Conservation (phyloP, 2,329 filamentous ascomycete genomes). For the Hypoxylon sp. region DNA sequence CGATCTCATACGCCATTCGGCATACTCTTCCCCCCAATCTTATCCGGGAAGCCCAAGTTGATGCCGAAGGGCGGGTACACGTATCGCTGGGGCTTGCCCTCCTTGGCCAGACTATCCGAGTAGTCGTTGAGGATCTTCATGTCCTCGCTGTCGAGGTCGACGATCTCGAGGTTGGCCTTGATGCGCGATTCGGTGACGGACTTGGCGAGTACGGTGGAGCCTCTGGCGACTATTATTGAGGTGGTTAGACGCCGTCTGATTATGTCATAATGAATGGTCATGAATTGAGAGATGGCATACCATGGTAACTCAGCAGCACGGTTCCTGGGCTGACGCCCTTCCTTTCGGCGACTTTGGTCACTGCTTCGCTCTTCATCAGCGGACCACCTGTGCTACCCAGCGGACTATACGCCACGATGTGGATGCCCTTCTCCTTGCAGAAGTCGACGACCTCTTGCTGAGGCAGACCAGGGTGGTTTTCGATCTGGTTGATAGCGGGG, state of each 20-base stretch:
- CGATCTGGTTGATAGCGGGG: constrained; percentile 79
- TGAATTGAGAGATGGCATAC: constrained; percentile 59
- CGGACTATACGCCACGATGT: constrained; percentile 80
- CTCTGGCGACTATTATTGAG: constrained; percentile 69
- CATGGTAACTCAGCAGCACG: constrained; percentile 78
- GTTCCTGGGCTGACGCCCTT: constrained; percentile 71
- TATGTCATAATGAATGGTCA: neutral
- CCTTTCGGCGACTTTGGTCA: constrained; percentile 74
- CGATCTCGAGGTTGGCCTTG: constrained; percentile 76
- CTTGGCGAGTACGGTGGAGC: constrained; percentile 79
- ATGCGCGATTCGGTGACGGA: constrained; percentile 77
- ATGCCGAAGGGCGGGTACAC: constrained; percentile 78
- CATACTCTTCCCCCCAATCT: constrained; percentile 55
- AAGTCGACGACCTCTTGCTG: constrained; percentile 79
- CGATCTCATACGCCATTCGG: constrained; percentile 45
- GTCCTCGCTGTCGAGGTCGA: constrained; percentile 75
- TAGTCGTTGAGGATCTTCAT: constrained; percentile 68
- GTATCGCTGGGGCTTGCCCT: constrained; percentile 69
- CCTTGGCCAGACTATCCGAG: constrained; percentile 63
- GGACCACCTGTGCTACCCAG: constrained; percentile 74
- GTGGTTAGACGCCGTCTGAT: constrained; percentile 9
- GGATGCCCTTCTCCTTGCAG: constrained; percentile 76
- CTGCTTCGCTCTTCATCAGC: constrained; percentile 72
- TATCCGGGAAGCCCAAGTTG: constrained; percentile 80
- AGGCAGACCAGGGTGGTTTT: constrained; percentile 78